phyloP scores from a whole-genome alignment of 169 alveolate genomes.

The Cardiosporidium cionae region DNA sequence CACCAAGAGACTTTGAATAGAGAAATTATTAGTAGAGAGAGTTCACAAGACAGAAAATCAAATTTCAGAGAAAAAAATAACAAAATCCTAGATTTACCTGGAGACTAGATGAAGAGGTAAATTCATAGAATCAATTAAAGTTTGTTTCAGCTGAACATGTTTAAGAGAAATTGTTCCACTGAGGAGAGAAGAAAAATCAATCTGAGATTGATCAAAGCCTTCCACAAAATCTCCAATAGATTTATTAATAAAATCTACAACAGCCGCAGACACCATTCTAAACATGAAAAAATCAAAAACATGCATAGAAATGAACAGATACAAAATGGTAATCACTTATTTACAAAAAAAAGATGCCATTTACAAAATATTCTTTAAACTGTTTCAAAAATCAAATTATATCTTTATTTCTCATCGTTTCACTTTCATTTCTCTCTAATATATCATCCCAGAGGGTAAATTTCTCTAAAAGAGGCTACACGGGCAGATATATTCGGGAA shows the following conservation, averaged over 20 bases:
- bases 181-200: slow-evolving; percentile 32
- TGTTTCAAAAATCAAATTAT: too few species aligned
- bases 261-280: slow-evolving; percentile 9
- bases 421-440: too few species aligned
- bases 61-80: neutral
- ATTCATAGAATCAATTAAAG: slow-evolving; percentile 35
- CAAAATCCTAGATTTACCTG: neutral
- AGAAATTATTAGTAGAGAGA: neutral
- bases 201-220: slow-evolving; percentile 47
- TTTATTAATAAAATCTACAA: slow-evolving; percentile 6
- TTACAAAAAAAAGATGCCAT: too few species aligned
- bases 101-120: slow-evolving; percentile 40
- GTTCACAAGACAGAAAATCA: neutral
- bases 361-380: too few species aligned
- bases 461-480: too few species aligned
- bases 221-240: slow-evolving; percentile 34
- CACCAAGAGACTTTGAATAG: neutral
- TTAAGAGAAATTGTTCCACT: slow-evolving; percentile 46
- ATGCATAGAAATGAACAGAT: too few species aligned
- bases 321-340: too few species aligned
- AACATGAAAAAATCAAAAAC: neutral
- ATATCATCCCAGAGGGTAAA: too few species aligned
- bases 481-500: too few species aligned
- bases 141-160: slow-evolving; percentile 38
- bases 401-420: too few species aligned